Evolutionary conservation across 2,329 filamentous ascomycete species (phyloP).

Genomic region (Neopestalotiopsis rosae): DNA sequence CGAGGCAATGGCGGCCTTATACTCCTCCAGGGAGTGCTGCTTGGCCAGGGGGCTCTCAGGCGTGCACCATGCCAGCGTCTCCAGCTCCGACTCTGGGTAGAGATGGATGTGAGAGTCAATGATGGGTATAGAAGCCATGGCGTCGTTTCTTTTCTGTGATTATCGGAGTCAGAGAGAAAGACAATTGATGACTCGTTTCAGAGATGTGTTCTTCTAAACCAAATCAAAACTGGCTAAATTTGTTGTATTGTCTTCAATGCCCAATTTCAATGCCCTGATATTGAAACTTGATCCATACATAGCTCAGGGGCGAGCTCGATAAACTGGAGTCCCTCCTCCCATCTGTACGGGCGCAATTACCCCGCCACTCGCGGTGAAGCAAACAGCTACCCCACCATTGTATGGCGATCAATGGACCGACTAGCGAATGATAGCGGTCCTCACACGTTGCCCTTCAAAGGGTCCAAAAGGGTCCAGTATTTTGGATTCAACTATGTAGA

Average conservation of each 20-base stretch:
- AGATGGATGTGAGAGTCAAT: conserved; percentile 94
- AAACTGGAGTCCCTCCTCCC: background rate
- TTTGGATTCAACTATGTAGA: background rate
- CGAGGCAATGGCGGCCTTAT: conserved; percentile 52
- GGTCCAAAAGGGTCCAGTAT: background rate
- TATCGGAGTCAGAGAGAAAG: background rate
- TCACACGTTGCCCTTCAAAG: background rate
- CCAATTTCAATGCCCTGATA: background rate
- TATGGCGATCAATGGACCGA: conserved; percentile 16
- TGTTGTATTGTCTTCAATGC: background rate
- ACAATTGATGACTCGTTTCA: background rate
- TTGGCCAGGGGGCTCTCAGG: conserved; percentile 63
- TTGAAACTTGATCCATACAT: background rate
- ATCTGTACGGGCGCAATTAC: background rate
- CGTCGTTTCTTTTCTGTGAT: background rate
- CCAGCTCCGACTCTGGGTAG: conserved; percentile 72
- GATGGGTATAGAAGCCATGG: conserved; percentile 57
- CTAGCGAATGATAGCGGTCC: background rate
- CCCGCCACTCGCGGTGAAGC: conserved; percentile 9
- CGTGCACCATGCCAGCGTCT: conserved; percentile 73
- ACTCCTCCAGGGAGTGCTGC: conserved; percentile 70
- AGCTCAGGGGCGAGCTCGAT: background rate
- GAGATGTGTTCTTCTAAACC: background rate
- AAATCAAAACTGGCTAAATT: background rate
- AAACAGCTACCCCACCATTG: conserved; percentile 1